Percentiles rank a stretch among this genome's conserved stretches.
These are phyloP conservation scores for Trichosporon coremiiforme DNA, from an alignment of 1,284 basidiomycete genomes.

Conservation along the genomic window DNA sequence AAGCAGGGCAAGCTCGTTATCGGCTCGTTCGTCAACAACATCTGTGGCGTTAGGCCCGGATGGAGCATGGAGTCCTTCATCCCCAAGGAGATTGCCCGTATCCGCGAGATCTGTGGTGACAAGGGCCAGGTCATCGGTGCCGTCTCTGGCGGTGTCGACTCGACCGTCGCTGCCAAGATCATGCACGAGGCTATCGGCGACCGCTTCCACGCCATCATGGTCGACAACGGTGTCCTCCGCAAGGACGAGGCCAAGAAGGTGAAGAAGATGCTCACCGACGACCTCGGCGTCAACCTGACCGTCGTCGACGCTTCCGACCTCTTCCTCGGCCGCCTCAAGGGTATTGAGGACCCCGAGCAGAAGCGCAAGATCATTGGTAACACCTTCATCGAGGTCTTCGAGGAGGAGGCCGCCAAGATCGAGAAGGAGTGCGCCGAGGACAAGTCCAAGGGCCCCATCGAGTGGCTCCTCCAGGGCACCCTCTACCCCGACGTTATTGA, in stretches of 20 bases:
- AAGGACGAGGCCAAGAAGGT: constrained; percentile 90
- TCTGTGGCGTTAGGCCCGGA: constrained; percentile 77
- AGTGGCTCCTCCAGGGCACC: constrained; percentile 98
- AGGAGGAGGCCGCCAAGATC: constrained; percentile 85
- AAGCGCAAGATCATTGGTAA: constrained; percentile 99
- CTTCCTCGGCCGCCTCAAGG: constrained; percentile 86
- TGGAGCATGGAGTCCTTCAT: constrained; percentile 99
- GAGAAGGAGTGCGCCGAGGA: constrained; percentile 72
- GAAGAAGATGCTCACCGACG: constrained; percentile 88
- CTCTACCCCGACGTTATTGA: constrained; percentile 99
- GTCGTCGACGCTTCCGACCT: constrained; percentile 93
- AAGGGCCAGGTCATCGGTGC: constrained; percentile 97
- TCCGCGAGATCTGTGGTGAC: constrained; percentile 90
- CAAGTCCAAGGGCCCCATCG: constrained; percentile 81
- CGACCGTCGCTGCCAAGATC: constrained; percentile 95
- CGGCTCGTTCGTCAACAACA: constrained; percentile 78
- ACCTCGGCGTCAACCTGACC: constrained; percentile 95
- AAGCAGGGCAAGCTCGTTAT: constrained; percentile 89
- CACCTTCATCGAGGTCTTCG: constrained; percentile 98
- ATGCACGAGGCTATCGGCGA: constrained; percentile 99
- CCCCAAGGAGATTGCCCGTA: constrained; percentile 93
- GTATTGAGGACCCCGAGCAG: constrained; percentile 92
- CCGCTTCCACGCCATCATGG: constrained; percentile 99
- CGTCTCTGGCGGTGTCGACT: constrained; percentile 96
- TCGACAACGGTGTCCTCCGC: constrained; percentile 96